Evolutionary conservation across 2,329 filamentous ascomycete species (phyloP), one percentile per base, ranked within the genome.

Genomic region (Colletotrichum sidae): DNA sequence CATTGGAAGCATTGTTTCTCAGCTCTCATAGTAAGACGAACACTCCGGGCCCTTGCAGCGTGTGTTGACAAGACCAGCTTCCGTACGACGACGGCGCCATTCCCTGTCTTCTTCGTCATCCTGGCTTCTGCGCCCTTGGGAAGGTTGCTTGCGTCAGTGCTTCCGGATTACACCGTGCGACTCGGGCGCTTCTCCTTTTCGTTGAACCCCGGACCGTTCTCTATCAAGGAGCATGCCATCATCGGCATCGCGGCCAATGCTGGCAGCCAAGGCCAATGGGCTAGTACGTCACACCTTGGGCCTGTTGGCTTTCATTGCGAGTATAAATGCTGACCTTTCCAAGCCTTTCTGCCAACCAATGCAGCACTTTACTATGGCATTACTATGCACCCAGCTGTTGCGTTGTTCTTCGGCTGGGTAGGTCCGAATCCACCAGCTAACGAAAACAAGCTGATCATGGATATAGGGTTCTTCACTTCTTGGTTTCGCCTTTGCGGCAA

Each of bases 61-160:
- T 1, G 10, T n/a, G 11, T 51, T 64, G 25, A 64, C 82, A 85
- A 70, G 83, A 83, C 81, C 66, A 79, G 81, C 53, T 89, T 82
- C 70, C 80, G 86, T 49, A 88, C 86, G 2, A 88, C 86, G 0
- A 81, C 81, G 47, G 84, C 85, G 1, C 82, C 83, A 0, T 89
- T 88, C 70, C 87, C 86, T 0, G 81, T 89, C 52, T 88, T 88
- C 72, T 89, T 89, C 66, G 86, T 89, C 47, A 84, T 87, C 68
- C 84, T 88, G 53, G 84, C 84, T 1, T 85, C 80, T 47, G 85
- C 86, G 68, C 86, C 87, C 61, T 78, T 82, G 11, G 85, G 85
- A 1, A 75, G 81, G 41, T 84, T 84, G 72, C 77, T 87, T 2
- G 84, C 85, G 0, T 79, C 80, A 50, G 72, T 81, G 1, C 73